Percentiles rank a stretch among this genome's conserved stretches.
These are phyloP conservation scores for Actinomortierella ambigua DNA, from an alignment of 371 early-diverging fungal species.

Conservation along the genomic window DNA sequence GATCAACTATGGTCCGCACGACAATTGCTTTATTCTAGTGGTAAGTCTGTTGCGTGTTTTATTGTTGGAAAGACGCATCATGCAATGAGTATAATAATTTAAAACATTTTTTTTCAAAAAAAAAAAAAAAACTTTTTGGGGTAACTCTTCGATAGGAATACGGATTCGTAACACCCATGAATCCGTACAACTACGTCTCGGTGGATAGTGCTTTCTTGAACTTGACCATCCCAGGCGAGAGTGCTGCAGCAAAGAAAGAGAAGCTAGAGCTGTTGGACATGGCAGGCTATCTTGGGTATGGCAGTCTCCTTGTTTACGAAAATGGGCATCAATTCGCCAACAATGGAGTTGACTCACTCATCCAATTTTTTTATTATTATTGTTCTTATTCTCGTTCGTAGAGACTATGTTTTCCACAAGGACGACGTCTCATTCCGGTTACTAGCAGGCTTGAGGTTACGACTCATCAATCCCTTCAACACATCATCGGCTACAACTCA, in stretches of 20 bases:
- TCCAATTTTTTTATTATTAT: slow-evolving; percentile 5
- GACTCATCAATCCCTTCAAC: slow-evolving; percentile 47
- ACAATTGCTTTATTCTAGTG: slow-evolving; percentile 59
- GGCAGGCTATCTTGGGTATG: slow-evolving; percentile 50
- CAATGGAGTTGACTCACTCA: not conserved
- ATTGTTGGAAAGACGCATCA: no score
- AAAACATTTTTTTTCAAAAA: no score
- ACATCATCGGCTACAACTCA: slow-evolving; percentile 46
- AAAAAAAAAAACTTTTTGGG: not conserved
- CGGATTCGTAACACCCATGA: slow-evolving; percentile 58
- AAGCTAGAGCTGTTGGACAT: slow-evolving; percentile 55
- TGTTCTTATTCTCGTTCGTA: slow-evolving; percentile 6
- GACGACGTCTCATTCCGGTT: slow-evolving; percentile 59
- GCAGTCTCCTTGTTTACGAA: no score
- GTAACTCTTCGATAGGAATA: slow-evolving; percentile 48
- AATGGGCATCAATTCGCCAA: no score
- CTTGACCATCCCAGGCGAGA: slow-evolving; percentile 50
- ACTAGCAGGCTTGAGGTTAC: slow-evolving; percentile 52
- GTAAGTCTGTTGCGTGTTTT: slow-evolving; percentile 19
- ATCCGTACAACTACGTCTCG: slow-evolving; percentile 55
- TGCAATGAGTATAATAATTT: no score
- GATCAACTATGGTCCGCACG: slow-evolving; percentile 67
- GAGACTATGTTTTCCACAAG: slow-evolving; percentile 59
- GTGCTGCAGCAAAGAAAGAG: slow-evolving; percentile 37
- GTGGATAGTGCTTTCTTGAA: slow-evolving; percentile 56